A percentile compares a stretch with the other conserved stretches of the same genome.
These are phyloP conservation scores for Nicotiana benthamiana DNA, from an alignment of 257 asterid genomes.

Conservation along the genomic window DNA sequence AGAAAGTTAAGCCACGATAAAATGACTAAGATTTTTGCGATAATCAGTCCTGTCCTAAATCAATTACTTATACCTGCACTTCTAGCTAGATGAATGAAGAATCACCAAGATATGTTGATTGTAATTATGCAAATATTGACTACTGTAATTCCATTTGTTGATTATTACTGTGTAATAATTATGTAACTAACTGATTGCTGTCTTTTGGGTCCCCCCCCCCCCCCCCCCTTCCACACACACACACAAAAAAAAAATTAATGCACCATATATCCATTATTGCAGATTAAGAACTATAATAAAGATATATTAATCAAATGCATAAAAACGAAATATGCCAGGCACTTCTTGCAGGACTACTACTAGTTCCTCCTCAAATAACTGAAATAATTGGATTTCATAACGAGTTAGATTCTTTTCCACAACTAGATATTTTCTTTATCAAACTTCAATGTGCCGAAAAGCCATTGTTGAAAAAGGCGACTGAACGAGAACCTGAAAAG, in stretches of 20 bases:
- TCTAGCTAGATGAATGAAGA: not conserved
- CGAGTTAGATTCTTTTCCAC: not conserved
- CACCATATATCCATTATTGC: not conserved
- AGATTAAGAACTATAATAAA: not conserved
- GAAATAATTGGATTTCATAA: not conserved
- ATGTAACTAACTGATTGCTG: not conserved
- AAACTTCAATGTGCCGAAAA: not conserved
- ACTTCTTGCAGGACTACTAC: not conserved
- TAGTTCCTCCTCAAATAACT: not conserved
- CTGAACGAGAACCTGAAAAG: not conserved
- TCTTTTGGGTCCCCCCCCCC: not conserved
- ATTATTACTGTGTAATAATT: not conserved
- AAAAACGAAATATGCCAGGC: not conserved
- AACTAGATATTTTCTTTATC: not conserved
- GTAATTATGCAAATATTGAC: not conserved
- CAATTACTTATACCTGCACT: not conserved
- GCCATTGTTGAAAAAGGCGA: not conserved
- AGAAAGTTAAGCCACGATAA: not conserved
- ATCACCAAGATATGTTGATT: not conserved
- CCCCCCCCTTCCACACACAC: not conserved
- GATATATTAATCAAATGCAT: not conserved
- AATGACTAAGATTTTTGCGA: not conserved
- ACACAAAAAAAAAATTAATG: not conserved
- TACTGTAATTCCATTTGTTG: not conserved
- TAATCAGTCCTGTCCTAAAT: not conserved